Conservation (phyloP, 495 filamentous ascomycete species). For the Hypomontagnella submonticulosa region DNA sequence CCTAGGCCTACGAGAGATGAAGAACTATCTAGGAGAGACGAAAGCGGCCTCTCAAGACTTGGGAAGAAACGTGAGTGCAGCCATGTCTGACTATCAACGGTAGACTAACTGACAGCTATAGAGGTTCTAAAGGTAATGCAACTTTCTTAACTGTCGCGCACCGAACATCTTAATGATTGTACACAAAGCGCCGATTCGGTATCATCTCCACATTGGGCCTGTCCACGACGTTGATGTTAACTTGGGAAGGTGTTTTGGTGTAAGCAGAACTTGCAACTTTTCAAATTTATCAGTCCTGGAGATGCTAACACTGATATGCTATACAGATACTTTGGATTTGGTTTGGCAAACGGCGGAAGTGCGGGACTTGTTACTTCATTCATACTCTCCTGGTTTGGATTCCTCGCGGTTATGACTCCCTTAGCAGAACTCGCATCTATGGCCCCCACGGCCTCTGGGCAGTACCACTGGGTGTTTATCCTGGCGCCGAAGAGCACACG, state of each 20-base stretch:
- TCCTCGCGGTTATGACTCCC: slow-evolving; percentile 33
- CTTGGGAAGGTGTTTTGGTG: slow-evolving; percentile 55
- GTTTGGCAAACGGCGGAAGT: slow-evolving; percentile 46
- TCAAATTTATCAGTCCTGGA: background rate
- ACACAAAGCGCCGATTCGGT: slow-evolving; percentile 57
- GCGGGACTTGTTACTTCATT: slow-evolving; percentile 47
- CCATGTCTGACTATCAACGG: too few species aligned
- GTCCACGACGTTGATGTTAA: slow-evolving; percentile 57
- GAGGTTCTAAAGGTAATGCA: too few species aligned
- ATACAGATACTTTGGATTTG: slow-evolving; percentile 16
- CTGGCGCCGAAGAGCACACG: slow-evolving; percentile 64
- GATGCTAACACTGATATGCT: background rate
- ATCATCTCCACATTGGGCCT: slow-evolving; percentile 60
- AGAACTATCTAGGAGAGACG: too few species aligned
- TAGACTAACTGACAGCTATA: too few species aligned
- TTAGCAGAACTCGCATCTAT: slow-evolving; percentile 50
- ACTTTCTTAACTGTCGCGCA: too few species aligned
- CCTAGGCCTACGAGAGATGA: too few species aligned
- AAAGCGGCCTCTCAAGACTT: too few species aligned
- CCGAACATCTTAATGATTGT: too few species aligned
- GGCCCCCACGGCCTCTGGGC: slow-evolving; percentile 51
- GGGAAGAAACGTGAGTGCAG: too few species aligned
- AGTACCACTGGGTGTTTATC: slow-evolving; percentile 67
- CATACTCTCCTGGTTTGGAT: slow-evolving; percentile 45
- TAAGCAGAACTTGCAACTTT: slow-evolving; percentile 28